phyloP scores from a whole-genome alignment of 805 yeast genomes.

The Barnettozyma californica region DNA sequence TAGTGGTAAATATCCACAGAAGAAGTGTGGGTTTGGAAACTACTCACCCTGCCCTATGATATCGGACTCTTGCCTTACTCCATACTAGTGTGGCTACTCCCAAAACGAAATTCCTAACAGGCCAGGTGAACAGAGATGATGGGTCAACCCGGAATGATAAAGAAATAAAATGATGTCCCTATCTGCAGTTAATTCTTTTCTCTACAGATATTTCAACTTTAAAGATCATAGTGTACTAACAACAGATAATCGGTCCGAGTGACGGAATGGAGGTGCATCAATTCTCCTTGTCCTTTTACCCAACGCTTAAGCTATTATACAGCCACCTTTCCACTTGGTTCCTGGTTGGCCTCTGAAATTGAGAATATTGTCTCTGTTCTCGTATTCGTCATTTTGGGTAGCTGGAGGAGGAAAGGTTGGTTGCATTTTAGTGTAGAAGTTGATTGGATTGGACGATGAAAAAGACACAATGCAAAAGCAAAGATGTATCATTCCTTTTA shows the following conservation, averaged over 20 bases:
- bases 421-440: neutral
- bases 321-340: neutral
- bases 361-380: neutral
- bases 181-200: neutral
- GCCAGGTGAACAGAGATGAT: too few relatives aligned
- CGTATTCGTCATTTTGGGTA: neutral
- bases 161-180: too few relatives aligned
- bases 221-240: neutral
- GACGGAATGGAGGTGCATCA: neutral
- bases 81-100: too few relatives aligned
- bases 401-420: neutral
- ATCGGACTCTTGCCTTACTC: too few relatives aligned
- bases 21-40: too few relatives aligned
- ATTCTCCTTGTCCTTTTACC: neutral
- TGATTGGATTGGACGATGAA: neutral
- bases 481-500: slow-evolving; percentile 6
- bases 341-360: slow-evolving; percentile 1
- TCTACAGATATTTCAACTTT: neutral
- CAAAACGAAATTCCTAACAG: too few relatives aligned
- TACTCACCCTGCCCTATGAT: too few relatives aligned
- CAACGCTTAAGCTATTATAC: neutral
- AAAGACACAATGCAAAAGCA: too few relatives aligned
- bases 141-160: too few relatives aligned
- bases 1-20: too few relatives aligned
- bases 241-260: neutral